phyloP scores from a whole-genome alignment of 2,329 filamentous ascomycete species.

The Canariomyces notabilis region DNA sequence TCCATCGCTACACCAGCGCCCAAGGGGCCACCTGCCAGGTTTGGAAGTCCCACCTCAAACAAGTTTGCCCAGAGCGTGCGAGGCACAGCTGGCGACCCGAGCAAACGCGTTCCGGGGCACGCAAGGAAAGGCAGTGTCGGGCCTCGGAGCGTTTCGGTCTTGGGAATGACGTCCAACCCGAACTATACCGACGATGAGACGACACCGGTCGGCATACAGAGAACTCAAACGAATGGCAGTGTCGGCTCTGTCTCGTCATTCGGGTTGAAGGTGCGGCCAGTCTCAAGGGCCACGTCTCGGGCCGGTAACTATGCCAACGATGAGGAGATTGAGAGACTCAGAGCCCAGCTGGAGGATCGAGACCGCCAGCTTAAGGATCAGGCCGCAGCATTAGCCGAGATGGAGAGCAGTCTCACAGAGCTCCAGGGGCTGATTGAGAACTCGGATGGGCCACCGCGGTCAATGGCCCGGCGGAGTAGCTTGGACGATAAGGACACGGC shows the following conservation, averaged over 20 bases:
- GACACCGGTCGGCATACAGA: constrained; percentile 47
- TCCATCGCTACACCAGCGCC: constrained; percentile 51
- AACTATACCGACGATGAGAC: constrained; percentile 54
- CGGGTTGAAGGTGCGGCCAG: constrained; percentile 47
- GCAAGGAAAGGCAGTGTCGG: constrained; percentile 49
- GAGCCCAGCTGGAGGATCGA: constrained; percentile 71
- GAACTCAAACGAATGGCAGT: constrained; percentile 50
- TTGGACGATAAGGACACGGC: constrained; percentile 66
- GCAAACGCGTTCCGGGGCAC: constrained; percentile 45
- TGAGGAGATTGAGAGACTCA: constrained; percentile 69
- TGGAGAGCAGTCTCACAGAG: constrained; percentile 84
- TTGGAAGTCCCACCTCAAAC: constrained; percentile 57
- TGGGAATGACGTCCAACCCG: constrained; percentile 42
- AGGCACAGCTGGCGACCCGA: constrained; percentile 56
- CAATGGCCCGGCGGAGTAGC: constrained; percentile 41
- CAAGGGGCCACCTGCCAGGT: constrained; percentile 48
- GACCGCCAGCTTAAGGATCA: constrained; percentile 89
- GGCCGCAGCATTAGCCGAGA: constrained; percentile 73
- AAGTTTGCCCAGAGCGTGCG: constrained; percentile 61
- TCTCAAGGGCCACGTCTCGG: constrained; percentile 41
- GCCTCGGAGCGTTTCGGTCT: constrained; percentile 55
- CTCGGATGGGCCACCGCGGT: constrained; percentile 36
- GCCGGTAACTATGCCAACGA: constrained; percentile 44
- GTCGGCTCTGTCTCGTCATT: constrained; percentile 52
- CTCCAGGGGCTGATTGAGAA: constrained; percentile 64